phyloP scores from a whole-genome alignment of 495 filamentous ascomycete genomes.

The Aspergillus ostianus region DNA sequence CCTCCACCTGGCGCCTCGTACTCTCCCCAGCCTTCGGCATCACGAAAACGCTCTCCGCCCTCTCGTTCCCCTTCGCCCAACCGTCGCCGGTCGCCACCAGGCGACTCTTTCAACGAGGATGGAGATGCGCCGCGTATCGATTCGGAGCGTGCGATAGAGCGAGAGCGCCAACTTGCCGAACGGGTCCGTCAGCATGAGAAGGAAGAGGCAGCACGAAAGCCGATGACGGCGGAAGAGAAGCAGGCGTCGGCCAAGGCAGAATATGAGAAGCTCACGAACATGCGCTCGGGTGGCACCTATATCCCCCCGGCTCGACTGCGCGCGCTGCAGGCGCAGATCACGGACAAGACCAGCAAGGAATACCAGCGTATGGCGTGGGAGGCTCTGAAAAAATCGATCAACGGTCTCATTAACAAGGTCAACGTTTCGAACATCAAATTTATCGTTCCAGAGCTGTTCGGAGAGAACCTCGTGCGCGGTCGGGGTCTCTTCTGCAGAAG shows the following conservation, averaged over 20 bases:
- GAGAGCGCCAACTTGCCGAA: slow-evolving; percentile 62
- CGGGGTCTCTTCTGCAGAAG: slow-evolving; percentile 90
- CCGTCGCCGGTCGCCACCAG: slow-evolving; percentile 58
- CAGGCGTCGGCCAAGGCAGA: slow-evolving; percentile 80
- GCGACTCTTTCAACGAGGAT: slow-evolving; percentile 35
- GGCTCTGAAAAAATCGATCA: slow-evolving; percentile 97
- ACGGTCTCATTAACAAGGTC: slow-evolving; percentile 97
- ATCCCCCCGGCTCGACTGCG: slow-evolving; percentile 89
- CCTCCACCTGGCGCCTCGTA: slow-evolving; percentile 56
- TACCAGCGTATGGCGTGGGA: slow-evolving; percentile 99
- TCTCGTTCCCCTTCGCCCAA: slow-evolving; percentile 65
- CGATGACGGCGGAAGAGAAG: slow-evolving; percentile 79
- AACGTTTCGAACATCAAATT: slow-evolving; percentile 97
- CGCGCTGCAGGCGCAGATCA: slow-evolving; percentile 93
- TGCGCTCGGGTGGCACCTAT: slow-evolving; percentile 92
- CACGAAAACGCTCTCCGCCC: slow-evolving; percentile 61
- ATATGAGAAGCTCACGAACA: slow-evolving; percentile 83
- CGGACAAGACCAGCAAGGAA: slow-evolving; percentile 92
- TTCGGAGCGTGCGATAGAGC: slow-evolving; percentile 55
- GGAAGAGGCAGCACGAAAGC: slow-evolving; percentile 50
- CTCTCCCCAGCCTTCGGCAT: slow-evolving; percentile 43
- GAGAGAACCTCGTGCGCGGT: slow-evolving; percentile 88
- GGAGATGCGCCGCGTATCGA: slow-evolving; percentile 50
- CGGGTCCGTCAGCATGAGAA: slow-evolving; percentile 56
- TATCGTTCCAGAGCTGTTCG: slow-evolving; percentile 93